Evolutionary conservation across 192 early-diverging fungal genomes (phyloP).

Genomic region (Backusella luteola): DNA sequence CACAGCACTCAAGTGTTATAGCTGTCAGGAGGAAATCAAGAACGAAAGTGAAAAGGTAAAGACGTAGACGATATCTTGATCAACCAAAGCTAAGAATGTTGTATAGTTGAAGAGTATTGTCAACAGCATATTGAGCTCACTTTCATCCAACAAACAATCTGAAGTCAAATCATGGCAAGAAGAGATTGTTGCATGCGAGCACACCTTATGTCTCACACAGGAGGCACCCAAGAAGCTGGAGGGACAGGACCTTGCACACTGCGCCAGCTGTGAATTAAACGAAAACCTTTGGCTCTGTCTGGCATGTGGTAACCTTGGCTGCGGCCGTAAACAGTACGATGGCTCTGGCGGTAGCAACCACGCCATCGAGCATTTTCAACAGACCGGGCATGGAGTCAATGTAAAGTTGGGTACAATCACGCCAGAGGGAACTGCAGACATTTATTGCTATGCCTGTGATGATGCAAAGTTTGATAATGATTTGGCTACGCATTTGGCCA

Average conservation of each 20-base stretch:
- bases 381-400: slow-evolving; percentile 78
- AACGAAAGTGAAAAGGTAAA: slow-evolving; percentile 57
- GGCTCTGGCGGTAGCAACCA: slow-evolving; percentile 94
- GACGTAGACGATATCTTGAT: too few relatives aligned
- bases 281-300: slow-evolving; percentile 98
- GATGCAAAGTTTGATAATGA: slow-evolving; percentile 78
- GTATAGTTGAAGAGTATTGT: slow-evolving; percentile 58
- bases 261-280: slow-evolving; percentile 78
- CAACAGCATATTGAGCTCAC: slow-evolving; percentile 68
- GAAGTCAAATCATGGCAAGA: slow-evolving; percentile 96
- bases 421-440: slow-evolving; percentile 93
- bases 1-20: slow-evolving; percentile 79
- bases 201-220: slow-evolving; percentile 74
- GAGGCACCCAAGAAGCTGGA: slow-evolving; percentile 44
- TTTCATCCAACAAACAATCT: slow-evolving; percentile 79
- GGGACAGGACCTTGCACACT: slow-evolving; percentile 63
- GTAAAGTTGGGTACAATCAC: slow-evolving; percentile 97
- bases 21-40: slow-evolving; percentile 63
- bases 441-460: slow-evolving; percentile 85
- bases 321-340: slow-evolving; percentile 92
- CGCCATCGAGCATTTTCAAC: slow-evolving; percentile 80
- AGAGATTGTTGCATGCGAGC: slow-evolving; percentile 76
- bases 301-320: slow-evolving; percentile 89
- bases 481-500: slow-evolving; percentile 74
- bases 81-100: background rate